These are phyloP conservation scores for Dothidotthia symphoricarpi DNA, from an alignment of 2,329 filamentous ascomycete genomes.

Conservation along the genomic window DNA sequence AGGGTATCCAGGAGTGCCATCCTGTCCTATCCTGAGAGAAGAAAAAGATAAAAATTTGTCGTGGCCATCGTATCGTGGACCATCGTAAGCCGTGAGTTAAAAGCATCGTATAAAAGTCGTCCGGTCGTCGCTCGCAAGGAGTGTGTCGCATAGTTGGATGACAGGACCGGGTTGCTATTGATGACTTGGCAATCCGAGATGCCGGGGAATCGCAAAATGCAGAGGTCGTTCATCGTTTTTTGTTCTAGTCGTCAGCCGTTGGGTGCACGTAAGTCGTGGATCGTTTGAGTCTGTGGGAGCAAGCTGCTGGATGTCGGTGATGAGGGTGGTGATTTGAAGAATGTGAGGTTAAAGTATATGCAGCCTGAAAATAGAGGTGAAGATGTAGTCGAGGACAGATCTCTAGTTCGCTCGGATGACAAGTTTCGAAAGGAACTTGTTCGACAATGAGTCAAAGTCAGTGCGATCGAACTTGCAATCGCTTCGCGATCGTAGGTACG, in stretches of 20 bases:
- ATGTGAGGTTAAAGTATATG: conserved; percentile 15
- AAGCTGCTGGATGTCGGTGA: conserved; percentile 28
- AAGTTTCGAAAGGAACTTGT: conserved; percentile 95
- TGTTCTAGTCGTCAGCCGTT: conserved; percentile 35
- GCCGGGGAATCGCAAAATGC: conserved; percentile 42
- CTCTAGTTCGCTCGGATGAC: conserved; percentile 86
- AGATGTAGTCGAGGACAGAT: conserved; percentile 9
- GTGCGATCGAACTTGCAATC: conserved; percentile 82
- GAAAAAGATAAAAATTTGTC: conserved; percentile 12
- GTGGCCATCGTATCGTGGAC: conserved; percentile 27
- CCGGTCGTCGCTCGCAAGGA: conserved; percentile 24
- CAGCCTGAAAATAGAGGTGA: conserved; percentile 18
- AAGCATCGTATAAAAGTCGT: conserved; percentile 26
- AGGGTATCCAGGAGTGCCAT: no score
- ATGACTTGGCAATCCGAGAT: conserved; percentile 38
- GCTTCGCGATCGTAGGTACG: conserved; percentile 77
- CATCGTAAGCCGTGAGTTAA: conserved; percentile 29
- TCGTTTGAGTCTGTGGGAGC: conserved; percentile 30
- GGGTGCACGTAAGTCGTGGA: conserved; percentile 33
- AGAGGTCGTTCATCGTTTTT: conserved; percentile 37
- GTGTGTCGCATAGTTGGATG: conserved; percentile 32
- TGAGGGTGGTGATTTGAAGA: conserved; percentile 25
- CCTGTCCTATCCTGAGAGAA: conserved; percentile 4
- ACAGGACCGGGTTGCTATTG: conserved; percentile 22
- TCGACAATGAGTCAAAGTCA: conserved; percentile 92